Base-by-base conservation (phyloP, 768 basidiomycete genomes). In the Xerocomellus chrysenteron region DNA sequence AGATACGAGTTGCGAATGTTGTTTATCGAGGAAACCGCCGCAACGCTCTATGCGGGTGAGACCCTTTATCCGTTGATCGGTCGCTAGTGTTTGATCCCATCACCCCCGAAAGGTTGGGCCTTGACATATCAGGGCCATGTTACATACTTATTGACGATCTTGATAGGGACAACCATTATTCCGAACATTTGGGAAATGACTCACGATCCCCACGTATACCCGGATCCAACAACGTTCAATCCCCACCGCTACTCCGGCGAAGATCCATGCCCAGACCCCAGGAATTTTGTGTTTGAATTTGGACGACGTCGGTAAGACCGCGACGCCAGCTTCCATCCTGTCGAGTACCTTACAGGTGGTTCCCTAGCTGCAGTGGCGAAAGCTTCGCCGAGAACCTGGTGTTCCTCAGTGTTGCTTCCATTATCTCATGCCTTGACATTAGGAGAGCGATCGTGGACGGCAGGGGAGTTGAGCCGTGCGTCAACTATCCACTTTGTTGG, bases 101-200 rank as follows among this genome's bases (percentile, higher is more conserved):
- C n/a, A 36, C 32, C 28, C 11, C 54, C 54, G 2, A 49, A 54
- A 48, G 54, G 54, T 48, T 10, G 10, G 13, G 21, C 16, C 3
- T 42, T 42, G 28, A 36, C 5, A 3, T 14, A 36, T n/a, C 17
- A 26, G 40, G 8, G 12, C 11, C 39, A 3, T 33, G 13, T 21
- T 47, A 8, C 19, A 35, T 42, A 14, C 39, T 49, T 17, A 28
- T 17, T 35, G 26, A 49, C 2, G 12, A 35, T 9, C 17, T 26
- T 7, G 10, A 42, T 14, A 54, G 54, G 54, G 4, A 54, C 54
- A 2, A 54, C 54, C 12, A 17, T 54, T 5, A 28, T 54, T 24
- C 16, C 54, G 9, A 54, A 54, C 24, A 54, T 54, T 43, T 54
- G 54, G 54, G 53, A 40, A 10, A 48, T 54, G 53, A 54, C 53